Evolutionary conservation across 768 basidiomycete genomes (phyloP).

Genomic region (Sporobolomyces pararoseus): DNA sequence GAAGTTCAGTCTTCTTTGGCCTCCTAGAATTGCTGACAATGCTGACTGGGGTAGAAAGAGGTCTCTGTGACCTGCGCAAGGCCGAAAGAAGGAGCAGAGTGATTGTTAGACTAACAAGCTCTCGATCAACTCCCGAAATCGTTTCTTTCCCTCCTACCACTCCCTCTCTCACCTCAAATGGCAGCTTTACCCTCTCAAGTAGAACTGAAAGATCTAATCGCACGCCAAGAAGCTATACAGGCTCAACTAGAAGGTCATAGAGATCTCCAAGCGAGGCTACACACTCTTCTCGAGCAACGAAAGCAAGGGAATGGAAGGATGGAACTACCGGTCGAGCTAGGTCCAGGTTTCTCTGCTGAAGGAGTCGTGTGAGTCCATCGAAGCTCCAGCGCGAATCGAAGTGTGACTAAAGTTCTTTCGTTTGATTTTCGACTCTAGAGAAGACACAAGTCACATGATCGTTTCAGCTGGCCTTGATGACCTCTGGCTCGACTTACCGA

Average conservation of each 20-base stretch:
- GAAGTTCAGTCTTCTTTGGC: too few species aligned
- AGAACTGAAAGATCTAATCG: constrained; percentile 6
- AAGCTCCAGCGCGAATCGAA: background rate
- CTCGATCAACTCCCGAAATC: background rate
- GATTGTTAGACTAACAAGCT: background rate
- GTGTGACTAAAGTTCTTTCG: background rate
- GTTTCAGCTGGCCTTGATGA: constrained; percentile 13
- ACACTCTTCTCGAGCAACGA: background rate
- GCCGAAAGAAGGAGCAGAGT: background rate
- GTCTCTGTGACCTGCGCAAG: too few species aligned
- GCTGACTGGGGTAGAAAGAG: too few species aligned
- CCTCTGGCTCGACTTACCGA: constrained; percentile 24
- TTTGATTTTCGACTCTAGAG: constrained; percentile 1
- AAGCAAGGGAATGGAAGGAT: constrained; percentile 3
- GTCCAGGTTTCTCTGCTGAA: constrained; percentile 11
- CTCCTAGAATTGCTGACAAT: too few species aligned
- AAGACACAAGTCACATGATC: constrained; percentile 14
- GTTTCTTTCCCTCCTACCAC: background rate
- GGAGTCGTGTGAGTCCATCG: constrained; percentile 24
- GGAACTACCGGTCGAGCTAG: constrained; percentile 11
- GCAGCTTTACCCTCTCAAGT: background rate
- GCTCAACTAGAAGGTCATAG: background rate
- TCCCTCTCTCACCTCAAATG: background rate
- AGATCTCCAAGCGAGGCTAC: background rate
- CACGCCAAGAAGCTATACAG: background rate